Percentiles rank a stretch among this genome's conserved stretches.
Conservation (phyloP, 257 asterid species). For the Solanum bulbocastanum region DNA sequence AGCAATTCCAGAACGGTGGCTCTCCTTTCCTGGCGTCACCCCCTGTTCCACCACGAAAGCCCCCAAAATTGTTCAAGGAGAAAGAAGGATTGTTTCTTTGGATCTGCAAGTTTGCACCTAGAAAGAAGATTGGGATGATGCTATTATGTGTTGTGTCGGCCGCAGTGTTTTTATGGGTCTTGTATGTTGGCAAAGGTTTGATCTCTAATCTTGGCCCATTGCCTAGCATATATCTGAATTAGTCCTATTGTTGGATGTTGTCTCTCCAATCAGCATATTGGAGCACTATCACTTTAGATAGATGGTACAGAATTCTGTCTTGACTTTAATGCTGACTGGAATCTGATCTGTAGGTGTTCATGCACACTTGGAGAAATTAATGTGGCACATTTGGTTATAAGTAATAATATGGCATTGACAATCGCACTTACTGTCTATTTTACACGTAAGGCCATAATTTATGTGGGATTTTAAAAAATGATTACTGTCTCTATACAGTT, state of each 20-base stretch:
- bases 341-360: neutral
- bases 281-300: neutral
- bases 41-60: constrained; percentile 42
- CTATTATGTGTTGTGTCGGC: constrained; percentile 61
- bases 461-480: neutral
- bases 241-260: neutral
- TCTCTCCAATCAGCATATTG: neutral
- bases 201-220: neutral
- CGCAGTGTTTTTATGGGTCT: constrained; percentile 65
- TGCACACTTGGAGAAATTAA: neutral
- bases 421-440: neutral
- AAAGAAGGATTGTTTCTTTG: constrained; percentile 67
- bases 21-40: constrained; percentile 50
- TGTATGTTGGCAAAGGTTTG: constrained; percentile 74
- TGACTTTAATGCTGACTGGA: neutral
- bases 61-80: constrained; percentile 74
- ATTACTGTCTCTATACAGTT: neutral
- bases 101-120: constrained; percentile 80
- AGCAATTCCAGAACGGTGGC: constrained; percentile 47
- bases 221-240: neutral
- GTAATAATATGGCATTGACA: neutral
- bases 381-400: neutral
- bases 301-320: neutral
- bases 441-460: neutral
- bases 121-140: constrained; percentile 85